phyloP scores from a whole-genome alignment of 768 basidiomycete genomes.

The Collybiopsis luxurians region DNA sequence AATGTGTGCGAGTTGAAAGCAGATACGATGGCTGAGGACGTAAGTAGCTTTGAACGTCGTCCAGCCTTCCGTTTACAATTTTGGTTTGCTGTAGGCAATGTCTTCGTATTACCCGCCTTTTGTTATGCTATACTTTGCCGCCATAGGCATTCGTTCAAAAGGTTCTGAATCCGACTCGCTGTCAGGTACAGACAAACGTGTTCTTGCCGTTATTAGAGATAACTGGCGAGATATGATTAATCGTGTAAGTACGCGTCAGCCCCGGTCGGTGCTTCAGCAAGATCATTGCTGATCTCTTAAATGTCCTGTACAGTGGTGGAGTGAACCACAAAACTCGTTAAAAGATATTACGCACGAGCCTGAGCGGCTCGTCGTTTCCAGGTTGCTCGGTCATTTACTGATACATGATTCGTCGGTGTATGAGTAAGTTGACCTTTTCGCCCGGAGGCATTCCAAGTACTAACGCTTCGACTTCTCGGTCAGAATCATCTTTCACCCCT shows the following conservation, averaged over 20 bases:
- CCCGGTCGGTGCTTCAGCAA: too few species aligned
- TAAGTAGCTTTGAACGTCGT: neutral
- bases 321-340: neutral
- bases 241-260: neutral
- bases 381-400: neutral
- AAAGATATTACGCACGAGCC: neutral
- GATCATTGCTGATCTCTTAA: too few species aligned
- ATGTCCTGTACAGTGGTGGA: neutral
- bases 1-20: neutral
- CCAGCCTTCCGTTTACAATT: neutral
- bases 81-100: neutral
- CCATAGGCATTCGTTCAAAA: neutral
- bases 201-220: neutral
- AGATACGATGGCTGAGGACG: constrained; percentile 1
- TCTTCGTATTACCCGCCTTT: constrained; percentile 1
- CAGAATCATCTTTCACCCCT: neutral
- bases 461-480: neutral
- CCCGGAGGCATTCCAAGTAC: too few species aligned
- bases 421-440: neutral
- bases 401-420: neutral
- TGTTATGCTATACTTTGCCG: constrained; percentile 1
- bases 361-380: neutral
- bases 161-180: neutral
- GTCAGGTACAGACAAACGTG: neutral
- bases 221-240: constrained; percentile 1